Base-by-base conservation (phyloP, 225 moss, liverwort and hornwort genomes). In the Anthoceros angustus region DNA sequence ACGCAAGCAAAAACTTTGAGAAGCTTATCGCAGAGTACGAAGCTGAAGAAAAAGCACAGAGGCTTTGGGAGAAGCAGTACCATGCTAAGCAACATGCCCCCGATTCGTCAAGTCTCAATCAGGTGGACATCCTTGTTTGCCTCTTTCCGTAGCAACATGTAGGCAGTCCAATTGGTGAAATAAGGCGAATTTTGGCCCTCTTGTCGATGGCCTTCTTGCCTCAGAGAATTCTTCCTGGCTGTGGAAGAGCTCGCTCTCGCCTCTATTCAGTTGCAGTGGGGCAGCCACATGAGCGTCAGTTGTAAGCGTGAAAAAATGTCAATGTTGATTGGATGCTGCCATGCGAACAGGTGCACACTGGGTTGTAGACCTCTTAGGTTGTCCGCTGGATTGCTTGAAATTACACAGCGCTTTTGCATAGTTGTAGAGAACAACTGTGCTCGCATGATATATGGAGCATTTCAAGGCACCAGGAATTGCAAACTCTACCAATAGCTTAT, bases 61-160 rank as follows among this genome's bases (percentile, higher is more conserved):
- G 55, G 55, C 55, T 15, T 7, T 55, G 55, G 55, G 55, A 55
- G n/a, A 55, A 20, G n/a, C 55, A 55, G 14, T 55, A 55, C 23
- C 55, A 55, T 55, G 55, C 55, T 18, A 55, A 55, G 55, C 55
- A 55, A 7, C 10, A 18, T 20, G 8, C 55, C 23, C 5, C 55
- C 18, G 55, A 55, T 9, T 55, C 55, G 2, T 48, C 46, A 8
- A 55, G 55, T 55, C 55, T 55, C 55, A 55, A 55, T 7, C 55
- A 55, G 55, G 55, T 55, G 55, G 55, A 55, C 55, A 55, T 55
- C 23, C 55, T 55, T 55, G 55, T 55, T 55, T 7, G 55, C 55
- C 55, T 15, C 14, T 55, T 55, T 12, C n/a, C 55, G 7, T 55
- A 55, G 55, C n/a, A 3, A 7, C 7, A 20, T 15, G 23, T 20